phyloP scores from a whole-genome alignment of 495 filamentous ascomycete genomes.

The Penicilliopsis zonata region DNA sequence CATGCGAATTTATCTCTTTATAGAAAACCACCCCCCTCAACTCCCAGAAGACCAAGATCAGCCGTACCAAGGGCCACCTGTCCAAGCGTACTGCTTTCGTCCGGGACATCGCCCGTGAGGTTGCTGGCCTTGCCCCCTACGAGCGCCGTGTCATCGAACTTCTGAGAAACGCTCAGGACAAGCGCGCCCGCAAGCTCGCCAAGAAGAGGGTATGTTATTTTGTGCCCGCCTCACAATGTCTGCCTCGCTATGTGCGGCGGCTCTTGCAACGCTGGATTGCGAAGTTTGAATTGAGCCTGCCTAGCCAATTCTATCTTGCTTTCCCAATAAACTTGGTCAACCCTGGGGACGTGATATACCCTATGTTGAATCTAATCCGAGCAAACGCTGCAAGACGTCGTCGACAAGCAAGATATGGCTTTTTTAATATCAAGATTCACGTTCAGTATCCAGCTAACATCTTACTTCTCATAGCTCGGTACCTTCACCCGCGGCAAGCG shows the following conservation, averaged over 20 bases:
- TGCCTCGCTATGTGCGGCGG: conserved; percentile 1
- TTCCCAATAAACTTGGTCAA: too few relatives aligned
- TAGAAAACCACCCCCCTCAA: conserved; percentile 83
- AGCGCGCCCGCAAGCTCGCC: conserved; percentile 96
- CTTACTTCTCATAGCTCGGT: conserved; percentile 51
- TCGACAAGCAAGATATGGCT: too few relatives aligned
- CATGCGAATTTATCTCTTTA: conserved; percentile 14
- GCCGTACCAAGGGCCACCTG: conserved; percentile 79
- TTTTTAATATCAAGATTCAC: too few relatives aligned
- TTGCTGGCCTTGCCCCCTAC: conserved; percentile 82
- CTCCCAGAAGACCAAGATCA: conserved; percentile 75
- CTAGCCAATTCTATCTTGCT: too few relatives aligned
- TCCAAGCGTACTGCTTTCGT: conserved; percentile 92
- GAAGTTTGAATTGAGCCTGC: too few relatives aligned
- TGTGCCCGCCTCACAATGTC: neutral
- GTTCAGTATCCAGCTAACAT: conserved; percentile 9
- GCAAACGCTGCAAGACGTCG: too few relatives aligned
- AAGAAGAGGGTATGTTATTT: conserved; percentile 89
- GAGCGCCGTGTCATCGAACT: conserved; percentile 98
- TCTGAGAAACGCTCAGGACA: conserved; percentile 96
- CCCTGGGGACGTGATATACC: too few relatives aligned
- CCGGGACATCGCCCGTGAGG: conserved; percentile 89
- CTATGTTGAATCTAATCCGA: too few relatives aligned
- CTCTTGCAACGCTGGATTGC: neutral
- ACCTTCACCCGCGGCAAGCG: conserved; percentile 95